Evolutionary conservation across 331 rosid species (phyloP), one percentile per base, ranked within the genome.

Genomic region (Saraca asoca): DNA sequence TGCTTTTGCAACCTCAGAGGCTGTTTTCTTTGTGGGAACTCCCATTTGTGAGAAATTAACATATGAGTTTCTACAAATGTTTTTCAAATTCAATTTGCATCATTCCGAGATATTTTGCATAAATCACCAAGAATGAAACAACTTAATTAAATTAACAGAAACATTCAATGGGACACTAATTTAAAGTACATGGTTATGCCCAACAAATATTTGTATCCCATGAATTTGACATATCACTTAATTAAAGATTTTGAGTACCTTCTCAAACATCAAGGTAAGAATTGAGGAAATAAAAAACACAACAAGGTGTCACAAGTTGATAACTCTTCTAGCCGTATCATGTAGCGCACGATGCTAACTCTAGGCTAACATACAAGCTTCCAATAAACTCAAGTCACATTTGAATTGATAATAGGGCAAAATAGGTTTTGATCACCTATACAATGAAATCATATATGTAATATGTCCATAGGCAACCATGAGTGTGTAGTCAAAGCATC

Each of bases 1-100:
- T 68, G 85, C 90, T 79, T 89, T 94, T 12, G 94, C 90, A 78
- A 89, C 86, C 71, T 87, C 88, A 33, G 38, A 82, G 69, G 96
- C 95, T 31, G 96, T 85, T 76, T 80, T 82, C 81, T 74, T 82
- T 35, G 88, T 84, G 45, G 80, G 24, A 58, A 85, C 76, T 75
- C 95, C 96, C 84, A 85, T 74, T 20, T 74, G 81, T 67, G 83
- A 82, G 79, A 89, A 89, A 81, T 72, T 66, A 50, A 71, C 81
- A 78, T 84, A 74, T 31, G 52, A 31, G 71, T 89, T 87, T 85
- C 98, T 92, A 85, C 71, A 75, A 85, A 35, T 12, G 37, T 18
- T n/a, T 33, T 0, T 14, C 39, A 60, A 61, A 57, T 62, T 34
- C 42, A 58, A 50, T 62, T 58, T 20, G 46, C 52, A 64, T 39